Conservation (phyloP, 495 filamentous ascomycete genomes). For the Penicillium nucicola region DNA sequence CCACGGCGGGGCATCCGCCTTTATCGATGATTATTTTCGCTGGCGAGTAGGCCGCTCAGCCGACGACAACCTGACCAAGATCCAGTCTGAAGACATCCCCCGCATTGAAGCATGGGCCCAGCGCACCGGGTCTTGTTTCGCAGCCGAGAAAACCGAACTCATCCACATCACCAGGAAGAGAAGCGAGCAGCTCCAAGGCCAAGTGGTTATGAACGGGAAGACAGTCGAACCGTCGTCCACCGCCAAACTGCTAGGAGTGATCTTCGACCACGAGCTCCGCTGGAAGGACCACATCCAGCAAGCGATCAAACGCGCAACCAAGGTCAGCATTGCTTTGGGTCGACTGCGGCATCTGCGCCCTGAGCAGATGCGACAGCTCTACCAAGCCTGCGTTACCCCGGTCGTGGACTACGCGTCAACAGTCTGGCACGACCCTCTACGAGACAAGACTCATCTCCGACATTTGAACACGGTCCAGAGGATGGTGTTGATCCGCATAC, state of each 20-base stretch:
- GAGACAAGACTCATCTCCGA: not conserved
- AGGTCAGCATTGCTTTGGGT: too few relatives aligned
- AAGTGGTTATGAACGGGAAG: slow-evolving; percentile 12
- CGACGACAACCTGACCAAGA: slow-evolving; percentile 16
- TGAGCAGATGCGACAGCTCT: slow-evolving; percentile 22
- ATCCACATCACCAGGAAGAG: slow-evolving; percentile 23
- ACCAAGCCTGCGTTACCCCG: slow-evolving; percentile 20
- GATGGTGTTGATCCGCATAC: not conserved
- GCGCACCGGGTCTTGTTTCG: slow-evolving; percentile 12
- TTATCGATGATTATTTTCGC: slow-evolving; percentile 14
- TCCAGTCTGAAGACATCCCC: slow-evolving; percentile 8
- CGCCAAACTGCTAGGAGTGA: slow-evolving; percentile 12
- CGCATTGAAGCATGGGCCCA: slow-evolving; percentile 15
- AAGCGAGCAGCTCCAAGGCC: not conserved
- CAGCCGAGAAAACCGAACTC: slow-evolving; percentile 24
- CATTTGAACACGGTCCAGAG: not conserved
- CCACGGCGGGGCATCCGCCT: slow-evolving; percentile 17
- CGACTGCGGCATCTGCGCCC: slow-evolving; percentile 2
- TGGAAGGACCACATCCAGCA: slow-evolving; percentile 8
- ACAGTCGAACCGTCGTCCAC: slow-evolving; percentile 17
- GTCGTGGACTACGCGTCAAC: not conserved
- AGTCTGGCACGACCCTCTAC: not conserved
- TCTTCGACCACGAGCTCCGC: slow-evolving; percentile 15
- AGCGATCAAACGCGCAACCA: too few relatives aligned
- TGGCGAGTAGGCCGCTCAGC: slow-evolving; percentile 13